A percentile compares a stretch with the other conserved stretches of the same genome.
Conservation (phyloP, 140 eudicot genomes). For the Cichorium intybus region DNA sequence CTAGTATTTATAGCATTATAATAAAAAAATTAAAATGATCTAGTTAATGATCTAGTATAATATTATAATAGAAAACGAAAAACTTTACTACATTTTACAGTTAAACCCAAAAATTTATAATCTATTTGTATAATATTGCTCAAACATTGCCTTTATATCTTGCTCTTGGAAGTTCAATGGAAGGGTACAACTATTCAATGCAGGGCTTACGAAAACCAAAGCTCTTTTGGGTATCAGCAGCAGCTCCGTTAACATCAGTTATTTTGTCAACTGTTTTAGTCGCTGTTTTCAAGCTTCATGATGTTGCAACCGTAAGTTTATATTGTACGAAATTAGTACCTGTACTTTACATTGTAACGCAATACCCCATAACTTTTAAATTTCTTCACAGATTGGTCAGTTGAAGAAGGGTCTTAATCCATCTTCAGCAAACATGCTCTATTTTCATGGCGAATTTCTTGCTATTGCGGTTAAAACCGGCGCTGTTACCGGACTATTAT, state of each 20-base stretch:
- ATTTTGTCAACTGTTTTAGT: constrained; percentile 34
- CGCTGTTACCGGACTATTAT: constrained; percentile 14
- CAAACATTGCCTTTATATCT: no score
- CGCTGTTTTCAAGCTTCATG: constrained; percentile 17
- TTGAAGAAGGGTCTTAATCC: constrained; percentile 23
- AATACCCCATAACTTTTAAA: background rate
- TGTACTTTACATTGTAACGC: background rate
- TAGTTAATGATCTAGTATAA: no score
- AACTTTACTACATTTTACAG: background rate
- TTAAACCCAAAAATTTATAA: background rate
- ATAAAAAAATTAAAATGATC: no score
- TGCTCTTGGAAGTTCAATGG: no score
- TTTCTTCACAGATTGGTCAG: constrained; percentile 23
- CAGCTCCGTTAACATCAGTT: constrained; percentile 37
- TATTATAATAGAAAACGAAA: background rate
- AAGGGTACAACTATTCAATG: background rate
- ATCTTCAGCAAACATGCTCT: constrained; percentile 16
- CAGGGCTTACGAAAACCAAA: constrained; percentile 21
- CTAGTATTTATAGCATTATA: no score
- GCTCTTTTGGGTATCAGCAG: constrained; percentile 35
- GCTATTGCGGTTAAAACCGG: constrained; percentile 22
- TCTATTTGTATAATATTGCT: background rate
- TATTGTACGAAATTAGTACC: background rate
- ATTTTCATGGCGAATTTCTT: constrained; percentile 21
- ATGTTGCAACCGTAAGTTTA: constrained; percentile 15